Evolutionary conservation across 1,139 yeast species (phyloP).

Genomic region (Candida tetrigidarum): DNA sequence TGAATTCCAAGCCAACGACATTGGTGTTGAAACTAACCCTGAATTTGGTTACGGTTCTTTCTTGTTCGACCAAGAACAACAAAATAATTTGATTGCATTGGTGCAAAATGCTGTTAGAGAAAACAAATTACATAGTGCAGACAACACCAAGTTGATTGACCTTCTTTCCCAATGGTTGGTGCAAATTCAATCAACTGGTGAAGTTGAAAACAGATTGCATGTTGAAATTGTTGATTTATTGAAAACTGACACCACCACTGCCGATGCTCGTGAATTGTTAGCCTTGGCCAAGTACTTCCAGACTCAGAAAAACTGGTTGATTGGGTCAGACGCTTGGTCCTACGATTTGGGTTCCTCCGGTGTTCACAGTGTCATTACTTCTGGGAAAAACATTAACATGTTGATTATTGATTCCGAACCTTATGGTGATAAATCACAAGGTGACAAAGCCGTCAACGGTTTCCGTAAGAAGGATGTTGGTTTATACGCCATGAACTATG

Average conservation of each 20-base stretch:
- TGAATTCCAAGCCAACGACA: slow-evolving; percentile 40
- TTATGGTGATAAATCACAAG: slow-evolving; percentile 42
- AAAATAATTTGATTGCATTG: slow-evolving; percentile 47
- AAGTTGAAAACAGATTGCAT: slow-evolving; percentile 29
- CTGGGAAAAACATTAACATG: slow-evolving; percentile 81
- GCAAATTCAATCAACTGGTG: slow-evolving; percentile 35
- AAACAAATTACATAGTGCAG: slow-evolving; percentile 49
- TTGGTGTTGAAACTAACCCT: slow-evolving; percentile 60
- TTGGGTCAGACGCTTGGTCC: slow-evolving; percentile 97
- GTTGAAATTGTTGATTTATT: slow-evolving; percentile 46
- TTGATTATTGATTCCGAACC: slow-evolving; percentile 93
- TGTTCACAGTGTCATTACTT: slow-evolving; percentile 80
- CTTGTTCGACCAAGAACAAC: slow-evolving; percentile 59
- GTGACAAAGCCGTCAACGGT: slow-evolving; percentile 28
- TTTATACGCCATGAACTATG: slow-evolving; percentile 92
- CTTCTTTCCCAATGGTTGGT: slow-evolving; percentile 74
- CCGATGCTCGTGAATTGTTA: slow-evolving; percentile 48
- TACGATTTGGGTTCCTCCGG: slow-evolving; percentile 93
- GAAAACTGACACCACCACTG: slow-evolving; percentile 41
- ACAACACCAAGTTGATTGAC: slow-evolving; percentile 55
- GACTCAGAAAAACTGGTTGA: slow-evolving; percentile 70
- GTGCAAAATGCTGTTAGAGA: slow-evolving; percentile 56
- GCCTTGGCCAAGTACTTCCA: slow-evolving; percentile 48
- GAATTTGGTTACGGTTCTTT: slow-evolving; percentile 88
- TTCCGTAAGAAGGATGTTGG: slow-evolving; percentile 92